These are phyloP conservation scores for Conticribra weissflogii DNA, from an alignment of 108 stramenopile genomes.

Conservation along the genomic window DNA sequence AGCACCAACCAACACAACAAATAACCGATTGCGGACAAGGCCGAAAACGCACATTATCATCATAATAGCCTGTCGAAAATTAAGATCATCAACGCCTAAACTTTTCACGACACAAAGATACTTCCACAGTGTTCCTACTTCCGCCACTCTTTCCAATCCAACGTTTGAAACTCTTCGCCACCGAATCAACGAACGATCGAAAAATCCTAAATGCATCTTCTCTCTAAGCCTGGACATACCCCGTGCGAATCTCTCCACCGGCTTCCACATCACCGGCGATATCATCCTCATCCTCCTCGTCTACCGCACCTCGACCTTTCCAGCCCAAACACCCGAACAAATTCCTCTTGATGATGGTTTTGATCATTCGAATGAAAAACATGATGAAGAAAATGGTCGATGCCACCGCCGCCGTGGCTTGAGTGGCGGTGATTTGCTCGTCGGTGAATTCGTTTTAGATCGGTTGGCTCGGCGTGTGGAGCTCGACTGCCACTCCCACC, in stretches of 20 bases:
- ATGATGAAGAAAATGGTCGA: conserved; percentile 16
- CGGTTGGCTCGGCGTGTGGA: conserved; percentile 30
- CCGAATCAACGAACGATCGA: no score
- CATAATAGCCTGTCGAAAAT: no score
- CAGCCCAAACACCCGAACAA: conserved; percentile 19
- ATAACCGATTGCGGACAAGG: no score
- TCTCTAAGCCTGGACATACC: not conserved
- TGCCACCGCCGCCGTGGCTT: conserved; percentile 24
- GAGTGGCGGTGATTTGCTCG: conserved; percentile 22
- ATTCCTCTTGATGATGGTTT: conserved; percentile 32
- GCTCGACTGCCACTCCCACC: conserved; percentile 34
- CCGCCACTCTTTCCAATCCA: no score
- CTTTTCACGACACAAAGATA: no score
- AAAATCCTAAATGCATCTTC: no score
- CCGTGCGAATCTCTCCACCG: not conserved
- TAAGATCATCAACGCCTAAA: no score
- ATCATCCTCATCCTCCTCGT: not conserved
- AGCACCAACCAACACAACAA: no score
- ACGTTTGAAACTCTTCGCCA: no score
- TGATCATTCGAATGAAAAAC: conserved; percentile 20
- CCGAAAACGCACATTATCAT: no score
- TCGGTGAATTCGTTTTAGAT: conserved; percentile 46
- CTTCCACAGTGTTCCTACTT: no score
- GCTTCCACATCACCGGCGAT: not conserved
- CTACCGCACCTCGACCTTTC: not conserved